Percentiles rank a stretch among this genome's conserved stretches.
Evolutionary conservation across 176 grass and related monocot species (phyloP).

Genomic region (Oryza coarctata): DNA sequence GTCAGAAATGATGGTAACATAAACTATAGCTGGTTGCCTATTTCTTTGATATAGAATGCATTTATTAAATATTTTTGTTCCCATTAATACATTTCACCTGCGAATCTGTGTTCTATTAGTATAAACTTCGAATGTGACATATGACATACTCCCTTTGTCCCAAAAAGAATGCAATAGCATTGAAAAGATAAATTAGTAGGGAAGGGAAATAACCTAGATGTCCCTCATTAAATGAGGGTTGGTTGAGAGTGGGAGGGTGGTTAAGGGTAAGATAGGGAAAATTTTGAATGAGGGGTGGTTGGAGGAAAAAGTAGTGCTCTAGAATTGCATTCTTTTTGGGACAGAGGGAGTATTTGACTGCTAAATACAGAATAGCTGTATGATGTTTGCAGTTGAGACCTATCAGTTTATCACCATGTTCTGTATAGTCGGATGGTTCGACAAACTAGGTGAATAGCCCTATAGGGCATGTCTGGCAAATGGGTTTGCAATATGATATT

Average conservation of each 20-base stretch:
- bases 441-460: neutral
- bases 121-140: slow-evolving; percentile 11
- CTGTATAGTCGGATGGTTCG: neutral
- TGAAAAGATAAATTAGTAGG: too few species aligned
- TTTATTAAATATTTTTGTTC: neutral
- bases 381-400: neutral
- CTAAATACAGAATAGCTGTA: neutral
- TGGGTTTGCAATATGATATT: too few species aligned
- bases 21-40: neutral
- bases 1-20: slow-evolving; percentile 11
- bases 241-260: too few species aligned
- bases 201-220: too few species aligned
- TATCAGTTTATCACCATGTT: neutral
- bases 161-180: too few species aligned
- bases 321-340: too few species aligned
- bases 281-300: too few species aligned
- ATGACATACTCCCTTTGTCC: too few species aligned
- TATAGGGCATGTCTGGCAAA: too few species aligned
- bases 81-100: neutral
- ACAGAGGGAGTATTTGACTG: neutral
- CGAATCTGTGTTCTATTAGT: neutral
- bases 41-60: neutral
- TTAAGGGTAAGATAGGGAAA: too few species aligned
- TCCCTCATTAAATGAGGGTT: too few species aligned
- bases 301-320: too few species aligned